Percentiles rank a stretch among this genome's conserved stretches.
Conservation (phyloP, 345 rosid genomes). For the Populus ilicifolia region DNA sequence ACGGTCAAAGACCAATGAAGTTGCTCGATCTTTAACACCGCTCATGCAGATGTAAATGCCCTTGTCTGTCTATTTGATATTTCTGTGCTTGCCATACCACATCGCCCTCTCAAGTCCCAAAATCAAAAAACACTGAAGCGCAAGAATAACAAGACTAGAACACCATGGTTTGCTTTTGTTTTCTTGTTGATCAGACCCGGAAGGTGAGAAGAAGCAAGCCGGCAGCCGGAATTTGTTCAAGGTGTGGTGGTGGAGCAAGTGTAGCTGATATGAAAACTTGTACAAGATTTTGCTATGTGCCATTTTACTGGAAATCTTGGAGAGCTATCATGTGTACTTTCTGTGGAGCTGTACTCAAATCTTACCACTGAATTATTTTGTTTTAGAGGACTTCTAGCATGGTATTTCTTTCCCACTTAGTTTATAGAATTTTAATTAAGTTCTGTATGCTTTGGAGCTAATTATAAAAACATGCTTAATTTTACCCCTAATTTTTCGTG, state of each 20-base stretch:
- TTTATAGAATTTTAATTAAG: too few species aligned
- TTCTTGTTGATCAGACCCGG: constrained; percentile 81
- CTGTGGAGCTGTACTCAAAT: constrained; percentile 79
- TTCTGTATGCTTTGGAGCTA: neutral
- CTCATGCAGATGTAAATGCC: neutral
- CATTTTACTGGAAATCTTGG: constrained; percentile 87
- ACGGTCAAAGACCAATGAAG: neutral
- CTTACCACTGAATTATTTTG: constrained; percentile 41
- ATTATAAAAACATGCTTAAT: neutral
- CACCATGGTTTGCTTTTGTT: constrained; percentile 68
- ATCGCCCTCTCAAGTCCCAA: neutral
- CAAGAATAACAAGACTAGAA: neutral
- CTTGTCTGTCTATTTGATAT: too few species aligned
- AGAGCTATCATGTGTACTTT: constrained; percentile 76
- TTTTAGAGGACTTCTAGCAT: neutral
- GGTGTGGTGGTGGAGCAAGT: constrained; percentile 94
- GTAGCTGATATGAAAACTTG: constrained; percentile 92
- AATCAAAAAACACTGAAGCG: neutral
- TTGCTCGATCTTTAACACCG: constrained; percentile 11
- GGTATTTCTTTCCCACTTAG: neutral
- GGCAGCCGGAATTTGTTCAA: constrained; percentile 79
- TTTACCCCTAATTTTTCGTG: neutral
- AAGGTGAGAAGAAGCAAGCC: constrained; percentile 75
- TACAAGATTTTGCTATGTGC: constrained; percentile 72
- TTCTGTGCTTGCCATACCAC: neutral